Evolutionary conservation across 495 filamentous ascomycete genomes (phyloP).

Genomic region (Lichina pygmaea): DNA sequence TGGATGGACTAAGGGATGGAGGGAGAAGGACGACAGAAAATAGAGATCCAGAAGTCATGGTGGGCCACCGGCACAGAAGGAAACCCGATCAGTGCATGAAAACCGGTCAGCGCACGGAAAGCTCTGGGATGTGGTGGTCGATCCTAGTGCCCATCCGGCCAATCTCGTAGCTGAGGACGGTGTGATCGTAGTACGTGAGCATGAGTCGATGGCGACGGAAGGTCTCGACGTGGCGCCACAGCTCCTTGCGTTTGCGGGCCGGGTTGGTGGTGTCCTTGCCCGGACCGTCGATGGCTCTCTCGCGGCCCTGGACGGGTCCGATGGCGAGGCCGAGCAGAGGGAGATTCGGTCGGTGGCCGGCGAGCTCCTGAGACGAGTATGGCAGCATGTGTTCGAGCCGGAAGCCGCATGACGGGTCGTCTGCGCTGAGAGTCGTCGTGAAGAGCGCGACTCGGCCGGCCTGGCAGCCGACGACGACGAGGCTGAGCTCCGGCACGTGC

Average conservation of each 20-base stretch:
- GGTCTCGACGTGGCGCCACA: constrained; percentile 14
- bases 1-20: no score
- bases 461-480: constrained; percentile 47
- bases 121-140: no score
- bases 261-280: constrained; percentile 5
- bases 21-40: no score
- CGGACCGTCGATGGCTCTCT: constrained; percentile 13
- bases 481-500: constrained; percentile 19
- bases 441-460: constrained; percentile 51
- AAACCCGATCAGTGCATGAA: no score
- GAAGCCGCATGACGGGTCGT: constrained; percentile 14
- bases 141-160: constrained; percentile 3
- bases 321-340: constrained; percentile 28
- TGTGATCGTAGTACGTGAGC: constrained; percentile 48
- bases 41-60: no score
- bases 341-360: constrained; percentile 15
- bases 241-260: constrained; percentile 9
- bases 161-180: constrained; percentile 62
- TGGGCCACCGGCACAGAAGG: no score
- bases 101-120: no score
- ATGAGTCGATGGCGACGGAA: constrained; percentile 37
- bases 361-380: constrained; percentile 17
- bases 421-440: constrained; percentile 24
- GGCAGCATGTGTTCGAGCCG: constrained; percentile 31
- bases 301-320: constrained; percentile 33